Percentiles rank a stretch among this genome's conserved stretches.
These are phyloP conservation scores for Fraxinus latifolia DNA, from an alignment of 305 asterid genomes.

Conservation along the genomic window DNA sequence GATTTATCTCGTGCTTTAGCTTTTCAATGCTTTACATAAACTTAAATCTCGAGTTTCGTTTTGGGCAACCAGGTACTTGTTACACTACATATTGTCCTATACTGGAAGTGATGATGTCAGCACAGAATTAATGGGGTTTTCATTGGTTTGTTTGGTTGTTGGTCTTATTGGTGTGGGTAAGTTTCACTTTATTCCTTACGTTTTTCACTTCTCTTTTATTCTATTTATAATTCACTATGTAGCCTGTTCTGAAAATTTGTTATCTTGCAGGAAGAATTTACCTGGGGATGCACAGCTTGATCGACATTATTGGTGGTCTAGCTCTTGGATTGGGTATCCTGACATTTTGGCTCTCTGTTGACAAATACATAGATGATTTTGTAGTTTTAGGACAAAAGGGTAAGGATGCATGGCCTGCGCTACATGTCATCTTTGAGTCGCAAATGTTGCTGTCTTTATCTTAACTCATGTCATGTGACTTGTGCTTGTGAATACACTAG, in stretches of 20 bases:
- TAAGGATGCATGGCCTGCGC: conserved; percentile 22
- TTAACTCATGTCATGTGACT: neutral
- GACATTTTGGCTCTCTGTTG: conserved; percentile 66
- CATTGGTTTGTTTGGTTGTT: conserved; percentile 52
- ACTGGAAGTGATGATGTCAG: conserved; percentile 35
- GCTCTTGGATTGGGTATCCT: conserved; percentile 66
- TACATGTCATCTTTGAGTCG: neutral
- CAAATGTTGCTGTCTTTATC: neutral
- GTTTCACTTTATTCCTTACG: conserved; percentile 23
- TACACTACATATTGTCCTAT: conserved; percentile 61
- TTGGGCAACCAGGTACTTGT: conserved; percentile 57
- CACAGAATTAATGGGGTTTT: conserved; percentile 39
- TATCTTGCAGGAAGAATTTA: conserved; percentile 69
- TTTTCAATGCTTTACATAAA: conserved; percentile 7
- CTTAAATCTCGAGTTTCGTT: conserved; percentile 16
- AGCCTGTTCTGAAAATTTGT: conserved; percentile 8
- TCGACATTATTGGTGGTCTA: conserved; percentile 76
- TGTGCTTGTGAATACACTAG: neutral
- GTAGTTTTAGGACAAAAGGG: conserved; percentile 80
- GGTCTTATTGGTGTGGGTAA: conserved; percentile 77
- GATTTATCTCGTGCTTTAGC: conserved; percentile 15
- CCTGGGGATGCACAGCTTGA: conserved; percentile 96
- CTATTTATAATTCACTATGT: conserved; percentile 18
- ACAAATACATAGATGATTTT: conserved; percentile 59
- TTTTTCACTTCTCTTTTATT: conserved; percentile 9